Evolutionary conservation across 352 stramenopile genomes (phyloP).

Genomic region (Phytophthora brassicae): DNA sequence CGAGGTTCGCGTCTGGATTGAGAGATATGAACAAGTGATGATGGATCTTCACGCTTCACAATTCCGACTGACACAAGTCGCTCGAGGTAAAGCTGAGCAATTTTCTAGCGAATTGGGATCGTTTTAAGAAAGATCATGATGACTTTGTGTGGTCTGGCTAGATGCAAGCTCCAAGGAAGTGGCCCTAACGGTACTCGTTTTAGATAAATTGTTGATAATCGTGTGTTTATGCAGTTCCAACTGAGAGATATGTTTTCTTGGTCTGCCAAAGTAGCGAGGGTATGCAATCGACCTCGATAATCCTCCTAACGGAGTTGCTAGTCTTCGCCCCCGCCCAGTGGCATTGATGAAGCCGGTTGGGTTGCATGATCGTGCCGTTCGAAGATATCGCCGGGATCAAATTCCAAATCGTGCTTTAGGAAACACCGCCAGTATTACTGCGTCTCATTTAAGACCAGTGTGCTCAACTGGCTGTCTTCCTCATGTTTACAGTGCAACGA

Average conservation of each 20-base stretch:
- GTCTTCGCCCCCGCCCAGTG: constrained; percentile 41
- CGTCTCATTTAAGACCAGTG: constrained; percentile 27
- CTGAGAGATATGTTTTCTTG: not conserved
- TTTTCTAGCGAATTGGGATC: no score
- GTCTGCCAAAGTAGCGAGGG: constrained; percentile 42
- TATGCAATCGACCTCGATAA: constrained; percentile 52
- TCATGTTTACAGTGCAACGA: not conserved
- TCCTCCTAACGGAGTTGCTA: constrained; percentile 27
- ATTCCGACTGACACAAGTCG: constrained; percentile 63
- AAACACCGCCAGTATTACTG: constrained; percentile 39
- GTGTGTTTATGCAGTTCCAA: not conserved
- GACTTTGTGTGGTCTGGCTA: constrained; percentile 13
- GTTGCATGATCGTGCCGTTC: constrained; percentile 59
- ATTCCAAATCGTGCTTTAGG: constrained; percentile 62
- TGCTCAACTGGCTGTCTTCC: constrained; percentile 19
- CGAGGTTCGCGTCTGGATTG: constrained; percentile 71
- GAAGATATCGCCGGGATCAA: constrained; percentile 66
- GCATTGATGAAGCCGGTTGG: constrained; percentile 51
- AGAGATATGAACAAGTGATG: constrained; percentile 85
- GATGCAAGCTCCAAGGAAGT: constrained; percentile 68
- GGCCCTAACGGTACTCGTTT: constrained; percentile 47
- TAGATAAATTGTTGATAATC: not conserved
- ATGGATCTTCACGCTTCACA: constrained; percentile 79
- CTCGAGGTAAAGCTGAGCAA: constrained; percentile 51
- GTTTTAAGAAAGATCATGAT: not conserved